Conservation (phyloP, 2,329 filamentous ascomycete species). For the Stachybotrys echinatus region DNA sequence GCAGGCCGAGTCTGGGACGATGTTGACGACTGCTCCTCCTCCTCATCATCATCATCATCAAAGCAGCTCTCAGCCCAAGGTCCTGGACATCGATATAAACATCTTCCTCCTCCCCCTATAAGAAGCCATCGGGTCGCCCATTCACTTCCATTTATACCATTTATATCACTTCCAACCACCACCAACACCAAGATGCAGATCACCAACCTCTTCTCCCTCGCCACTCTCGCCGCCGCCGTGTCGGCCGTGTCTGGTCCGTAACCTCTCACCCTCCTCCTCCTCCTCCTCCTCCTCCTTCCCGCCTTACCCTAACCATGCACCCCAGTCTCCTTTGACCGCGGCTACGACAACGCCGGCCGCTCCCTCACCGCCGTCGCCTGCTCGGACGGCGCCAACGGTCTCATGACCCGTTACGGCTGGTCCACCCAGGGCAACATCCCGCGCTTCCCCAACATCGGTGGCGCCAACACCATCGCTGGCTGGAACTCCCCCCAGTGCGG, state of each 20-base stretch:
- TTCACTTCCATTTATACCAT: neutral
- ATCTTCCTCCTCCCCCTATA: too few species aligned
- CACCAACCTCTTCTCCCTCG: constrained; percentile 31
- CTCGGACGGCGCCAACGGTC: constrained; percentile 63
- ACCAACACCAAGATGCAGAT: constrained; percentile 36
- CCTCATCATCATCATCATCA: too few species aligned
- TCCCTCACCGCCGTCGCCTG: constrained; percentile 56
- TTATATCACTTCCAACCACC: constrained; percentile 5
- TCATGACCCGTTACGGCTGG: constrained; percentile 59
- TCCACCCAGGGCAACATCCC: constrained; percentile 45
- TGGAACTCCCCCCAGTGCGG: constrained; percentile 57
- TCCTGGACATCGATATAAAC: too few species aligned
- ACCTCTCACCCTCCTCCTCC: neutral
- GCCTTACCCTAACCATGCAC: too few species aligned
- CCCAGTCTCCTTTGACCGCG: constrained; percentile 67
- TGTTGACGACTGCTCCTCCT: too few species aligned
- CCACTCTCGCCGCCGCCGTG: constrained; percentile 29
- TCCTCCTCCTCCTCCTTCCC: constrained; percentile 4
- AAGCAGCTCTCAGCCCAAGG: too few species aligned
- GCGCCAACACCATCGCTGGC: constrained; percentile 41
- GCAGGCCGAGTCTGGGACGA: too few species aligned
- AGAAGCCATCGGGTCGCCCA: neutral
- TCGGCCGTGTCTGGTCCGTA: constrained; percentile 28
- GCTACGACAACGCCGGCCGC: constrained; percentile 58
- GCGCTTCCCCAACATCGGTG: constrained; percentile 51